Conservation (phyloP, 2,329 filamentous ascomycete genomes). For the Trematosphaeria pertusa region DNA sequence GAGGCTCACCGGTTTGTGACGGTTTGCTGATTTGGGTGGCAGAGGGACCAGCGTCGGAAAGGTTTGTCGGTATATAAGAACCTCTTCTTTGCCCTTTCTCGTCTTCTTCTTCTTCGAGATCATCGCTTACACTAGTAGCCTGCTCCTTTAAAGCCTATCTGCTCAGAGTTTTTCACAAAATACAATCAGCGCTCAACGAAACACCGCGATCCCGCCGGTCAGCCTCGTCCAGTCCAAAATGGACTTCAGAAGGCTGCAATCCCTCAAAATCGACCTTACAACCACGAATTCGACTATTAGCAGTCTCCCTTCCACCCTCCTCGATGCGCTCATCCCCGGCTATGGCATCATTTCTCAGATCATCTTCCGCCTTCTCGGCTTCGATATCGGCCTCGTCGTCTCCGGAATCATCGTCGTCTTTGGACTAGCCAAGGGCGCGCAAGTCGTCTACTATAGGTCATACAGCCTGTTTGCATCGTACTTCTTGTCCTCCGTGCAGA, state of each 20-base stretch:
- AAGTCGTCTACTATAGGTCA: constrained; percentile 45
- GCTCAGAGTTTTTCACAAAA: no score
- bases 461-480: constrained; percentile 40
- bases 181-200: no score
- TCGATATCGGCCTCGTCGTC: constrained; percentile 58
- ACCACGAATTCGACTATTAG: constrained; percentile 26
- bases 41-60: no score
- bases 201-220: no score
- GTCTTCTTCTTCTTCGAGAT: no score
- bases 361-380: constrained; percentile 50
- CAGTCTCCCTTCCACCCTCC: constrained; percentile 53
- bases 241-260: constrained; percentile 29
- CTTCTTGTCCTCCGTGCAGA: constrained; percentile 51
- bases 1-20: no score
- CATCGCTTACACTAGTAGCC: no score
- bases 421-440: constrained; percentile 46
- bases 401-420: constrained; percentile 52
- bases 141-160: no score
- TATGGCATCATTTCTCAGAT: constrained; percentile 57
- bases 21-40: no score
- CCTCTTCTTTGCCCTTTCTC: no score
- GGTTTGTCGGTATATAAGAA: no score
- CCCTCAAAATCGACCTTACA: constrained; percentile 22
- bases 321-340: constrained; percentile 60
- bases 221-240: no score